Conservation (phyloP, 768 basidiomycete genomes). For the Suillus alpinus region DNA sequence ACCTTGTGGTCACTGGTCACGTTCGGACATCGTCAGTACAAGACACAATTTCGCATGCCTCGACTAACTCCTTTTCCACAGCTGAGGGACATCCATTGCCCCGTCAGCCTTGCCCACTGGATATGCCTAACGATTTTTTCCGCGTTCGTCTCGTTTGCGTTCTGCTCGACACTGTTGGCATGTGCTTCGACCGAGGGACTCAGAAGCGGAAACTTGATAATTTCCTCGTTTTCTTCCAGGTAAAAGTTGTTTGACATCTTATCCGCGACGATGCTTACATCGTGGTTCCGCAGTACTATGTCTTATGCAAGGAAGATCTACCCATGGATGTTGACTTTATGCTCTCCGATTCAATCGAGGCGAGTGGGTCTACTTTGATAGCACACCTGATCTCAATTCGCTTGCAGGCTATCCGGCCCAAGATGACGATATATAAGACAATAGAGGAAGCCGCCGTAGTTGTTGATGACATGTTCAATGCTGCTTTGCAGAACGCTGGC, state of each 20-base stretch:
- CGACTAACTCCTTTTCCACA: constrained; percentile 31
- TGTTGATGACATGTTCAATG: constrained; percentile 86
- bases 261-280: constrained; percentile 5
- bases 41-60: not conserved
- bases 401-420: constrained; percentile 80
- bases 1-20: constrained; percentile 92
- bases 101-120: constrained; percentile 67
- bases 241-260: constrained; percentile 27
- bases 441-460: constrained; percentile 83
- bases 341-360: constrained; percentile 92
- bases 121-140: constrained; percentile 97
- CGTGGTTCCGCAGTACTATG: constrained; percentile 58
- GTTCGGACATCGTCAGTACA: constrained; percentile 87
- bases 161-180: constrained; percentile 91
- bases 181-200: constrained; percentile 94
- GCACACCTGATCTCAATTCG: constrained; percentile 4
- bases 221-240: constrained; percentile 93
- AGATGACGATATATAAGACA: constrained; percentile 63
- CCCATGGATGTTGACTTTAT: constrained; percentile 99
- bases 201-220: constrained; percentile 92
- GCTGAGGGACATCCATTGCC: constrained; percentile 90
- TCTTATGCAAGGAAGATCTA: constrained; percentile 83
- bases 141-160: constrained; percentile 88
- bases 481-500: constrained; percentile 58
- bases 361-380: constrained; percentile 27